Base-by-base conservation (phyloP, 2,329 filamentous ascomycete species). In the Ilyonectria sp. region DNA sequence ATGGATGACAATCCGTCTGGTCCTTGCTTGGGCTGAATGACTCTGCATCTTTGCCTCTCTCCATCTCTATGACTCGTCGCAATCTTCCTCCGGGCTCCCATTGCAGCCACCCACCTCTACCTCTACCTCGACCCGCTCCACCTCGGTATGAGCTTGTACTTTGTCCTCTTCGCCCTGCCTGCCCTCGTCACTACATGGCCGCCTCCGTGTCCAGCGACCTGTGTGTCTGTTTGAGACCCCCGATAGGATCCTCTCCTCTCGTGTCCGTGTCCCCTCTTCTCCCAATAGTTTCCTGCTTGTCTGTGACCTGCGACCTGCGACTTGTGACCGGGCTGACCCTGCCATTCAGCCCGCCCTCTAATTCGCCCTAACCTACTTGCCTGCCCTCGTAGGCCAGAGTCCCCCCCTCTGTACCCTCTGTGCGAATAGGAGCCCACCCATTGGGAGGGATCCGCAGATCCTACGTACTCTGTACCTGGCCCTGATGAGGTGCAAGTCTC, bases 281-380 rank as follows among this genome's bases (percentile, higher is more conserved):
- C 59, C 63, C 44, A 23, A 50, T 50, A 26, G 46, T 56, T 43
- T 46, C 44, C 55, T 26, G 60, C 62, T 60, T 31, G 52, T 54
- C 54, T 43, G 19, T 35, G 31, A n/a, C n/a, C 26, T 26, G 26
- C 26, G 26, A 26, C 53, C 54, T 37, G 11, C 26, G 35, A 15
- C 13, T 40, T 26, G 19, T 55, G 33, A 55, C 71, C 62, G 53
- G 70, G 57, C 49, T 40, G 43, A 62, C 65, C 70, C 50, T 72
- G 64, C 15, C 50, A 37, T 17, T 37, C 52, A 53, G 63, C 47
- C 69, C 60, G 55, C 65, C 43, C 43, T 35, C 40, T 29, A 58
- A 26, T 5, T 26, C 26, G 26, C 26, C 70, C 50, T 40, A 43
- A 50, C 64, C 49, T 58, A 43, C 43, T 49, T n/a, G 47, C 47